A percentile compares a stretch with the other conserved stretches of the same genome.
Evolutionary conservation across 179 eudicot species (phyloP).

Genomic region (Spinacia oleracea): DNA sequence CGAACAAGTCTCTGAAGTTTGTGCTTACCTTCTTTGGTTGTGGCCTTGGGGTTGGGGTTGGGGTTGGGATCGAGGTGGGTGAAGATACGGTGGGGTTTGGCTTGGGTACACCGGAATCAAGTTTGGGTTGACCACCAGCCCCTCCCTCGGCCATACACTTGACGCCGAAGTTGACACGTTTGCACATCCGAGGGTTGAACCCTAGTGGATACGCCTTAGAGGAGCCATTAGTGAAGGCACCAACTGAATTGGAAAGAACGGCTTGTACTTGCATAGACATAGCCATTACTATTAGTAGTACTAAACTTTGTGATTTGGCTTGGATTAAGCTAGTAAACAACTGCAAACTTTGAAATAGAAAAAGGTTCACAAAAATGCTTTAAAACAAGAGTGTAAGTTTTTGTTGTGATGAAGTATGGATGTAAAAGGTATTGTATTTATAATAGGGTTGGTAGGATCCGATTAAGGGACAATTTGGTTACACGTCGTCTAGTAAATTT

Average conservation of each 20-base stretch:
- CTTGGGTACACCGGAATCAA: background rate
- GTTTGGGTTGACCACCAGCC: slow-evolving; percentile 29
- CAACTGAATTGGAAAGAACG: slow-evolving; percentile 36
- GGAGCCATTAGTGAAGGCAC: slow-evolving; percentile 18
- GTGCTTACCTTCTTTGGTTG: slow-evolving; percentile 44
- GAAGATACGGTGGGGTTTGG: background rate
- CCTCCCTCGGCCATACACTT: slow-evolving; percentile 44
- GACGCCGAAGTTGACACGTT: slow-evolving; percentile 29
- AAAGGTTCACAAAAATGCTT: background rate
- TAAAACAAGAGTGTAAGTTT: background rate
- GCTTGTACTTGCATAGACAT: slow-evolving; percentile 43
- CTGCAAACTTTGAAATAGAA: background rate
- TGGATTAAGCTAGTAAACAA: background rate
- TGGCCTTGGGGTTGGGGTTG: background rate
- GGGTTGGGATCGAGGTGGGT: slow-evolving; percentile 1
- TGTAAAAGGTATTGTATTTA: slow-evolving; percentile 11
- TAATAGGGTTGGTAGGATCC: background rate
- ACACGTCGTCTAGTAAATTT: slow-evolving; percentile 37
- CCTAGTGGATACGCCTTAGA: slow-evolving; percentile 12
- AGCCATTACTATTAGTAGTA: background rate
- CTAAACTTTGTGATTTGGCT: background rate
- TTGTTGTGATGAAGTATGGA: background rate
- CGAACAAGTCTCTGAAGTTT: slow-evolving; percentile 51
- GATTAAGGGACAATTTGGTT: background rate
- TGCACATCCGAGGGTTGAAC: slow-evolving; percentile 19